These are phyloP conservation scores for Erythrophleum fordii DNA, from an alignment of 306 rosid genomes.

Conservation along the genomic window DNA sequence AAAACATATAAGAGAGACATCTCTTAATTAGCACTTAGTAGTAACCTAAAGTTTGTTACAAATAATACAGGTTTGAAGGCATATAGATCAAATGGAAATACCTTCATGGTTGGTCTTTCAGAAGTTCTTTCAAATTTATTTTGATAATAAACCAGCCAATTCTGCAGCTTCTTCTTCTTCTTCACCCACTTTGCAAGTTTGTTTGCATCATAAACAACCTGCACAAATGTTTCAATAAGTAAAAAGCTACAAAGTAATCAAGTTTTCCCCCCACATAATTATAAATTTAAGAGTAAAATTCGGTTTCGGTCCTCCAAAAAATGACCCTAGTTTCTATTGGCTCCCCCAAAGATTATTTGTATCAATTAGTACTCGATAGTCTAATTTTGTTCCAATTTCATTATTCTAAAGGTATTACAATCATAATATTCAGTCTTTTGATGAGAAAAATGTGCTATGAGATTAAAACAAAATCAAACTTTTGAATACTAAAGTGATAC, in stretches of 20 bases:
- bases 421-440: neutral
- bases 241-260: neutral
- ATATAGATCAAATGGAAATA: constrained; percentile 39
- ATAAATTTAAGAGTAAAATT: too few species aligned
- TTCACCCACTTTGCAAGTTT: constrained; percentile 71
- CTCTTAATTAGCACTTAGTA: constrained; percentile 3
- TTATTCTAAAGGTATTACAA: neutral
- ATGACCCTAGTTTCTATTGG: neutral
- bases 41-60: constrained; percentile 12
- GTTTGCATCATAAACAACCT: constrained; percentile 90
- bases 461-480: neutral
- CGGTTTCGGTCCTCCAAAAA: neutral
- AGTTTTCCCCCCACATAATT: neutral
- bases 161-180: constrained; percentile 80
- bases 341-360: neutral
- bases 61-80: constrained; percentile 19
- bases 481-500: too few species aligned
- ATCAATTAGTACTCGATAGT: neutral
- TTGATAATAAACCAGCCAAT: constrained; percentile 88
- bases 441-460: too few species aligned
- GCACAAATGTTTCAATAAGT: constrained; percentile 39
- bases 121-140: constrained; percentile 72
- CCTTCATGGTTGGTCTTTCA: constrained; percentile 70
- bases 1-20: constrained; percentile 30
- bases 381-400: neutral